Percentiles rank a stretch among this genome's conserved stretches.
Evolutionary conservation across 768 basidiomycete genomes (phyloP).

Genomic region (Amanita polypyramis): DNA sequence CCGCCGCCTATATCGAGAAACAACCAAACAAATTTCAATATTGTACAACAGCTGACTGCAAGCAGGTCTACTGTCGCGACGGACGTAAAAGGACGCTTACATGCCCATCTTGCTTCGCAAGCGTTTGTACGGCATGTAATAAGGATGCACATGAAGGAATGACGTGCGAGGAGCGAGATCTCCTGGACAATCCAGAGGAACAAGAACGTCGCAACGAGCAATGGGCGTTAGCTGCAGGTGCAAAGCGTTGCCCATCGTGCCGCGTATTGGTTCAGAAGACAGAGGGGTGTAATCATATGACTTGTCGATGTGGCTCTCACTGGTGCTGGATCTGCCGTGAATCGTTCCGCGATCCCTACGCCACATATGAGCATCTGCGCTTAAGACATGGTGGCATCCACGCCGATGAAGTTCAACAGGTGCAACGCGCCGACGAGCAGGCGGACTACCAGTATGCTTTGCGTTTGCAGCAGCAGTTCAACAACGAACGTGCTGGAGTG

Average conservation of each 20-base stretch:
- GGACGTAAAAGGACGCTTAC: slow-evolving; percentile 19
- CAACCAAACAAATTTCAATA: slow-evolving; percentile 35
- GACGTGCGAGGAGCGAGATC: slow-evolving; percentile 29
- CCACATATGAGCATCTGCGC: slow-evolving; percentile 27
- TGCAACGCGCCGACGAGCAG: not conserved
- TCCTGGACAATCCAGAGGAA: slow-evolving; percentile 24
- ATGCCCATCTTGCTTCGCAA: slow-evolving; percentile 43
- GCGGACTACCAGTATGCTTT: not conserved
- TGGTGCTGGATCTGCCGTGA: slow-evolving; percentile 47
- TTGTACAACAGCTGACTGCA: slow-evolving; percentile 48
- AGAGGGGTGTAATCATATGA: slow-evolving; percentile 48
- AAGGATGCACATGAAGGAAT: slow-evolving; percentile 41
- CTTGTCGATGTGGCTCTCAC: slow-evolving; percentile 39
- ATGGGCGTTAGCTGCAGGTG: slow-evolving; percentile 28
- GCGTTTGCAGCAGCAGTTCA: not conserved
- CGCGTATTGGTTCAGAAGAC: slow-evolving; percentile 34
- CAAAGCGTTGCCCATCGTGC: slow-evolving; percentile 40
- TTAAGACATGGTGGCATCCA: not conserved
- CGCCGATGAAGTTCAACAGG: not conserved
- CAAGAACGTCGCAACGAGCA: slow-evolving; percentile 31
- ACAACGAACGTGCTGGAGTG: not conserved
- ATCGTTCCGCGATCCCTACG: slow-evolving; percentile 18
- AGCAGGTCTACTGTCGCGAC: slow-evolving; percentile 30
- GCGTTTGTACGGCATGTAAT: slow-evolving; percentile 39
- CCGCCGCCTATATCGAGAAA: slow-evolving; percentile 31